Conservation (phyloP, 345 rosid species). For the Aegle marmelos region DNA sequence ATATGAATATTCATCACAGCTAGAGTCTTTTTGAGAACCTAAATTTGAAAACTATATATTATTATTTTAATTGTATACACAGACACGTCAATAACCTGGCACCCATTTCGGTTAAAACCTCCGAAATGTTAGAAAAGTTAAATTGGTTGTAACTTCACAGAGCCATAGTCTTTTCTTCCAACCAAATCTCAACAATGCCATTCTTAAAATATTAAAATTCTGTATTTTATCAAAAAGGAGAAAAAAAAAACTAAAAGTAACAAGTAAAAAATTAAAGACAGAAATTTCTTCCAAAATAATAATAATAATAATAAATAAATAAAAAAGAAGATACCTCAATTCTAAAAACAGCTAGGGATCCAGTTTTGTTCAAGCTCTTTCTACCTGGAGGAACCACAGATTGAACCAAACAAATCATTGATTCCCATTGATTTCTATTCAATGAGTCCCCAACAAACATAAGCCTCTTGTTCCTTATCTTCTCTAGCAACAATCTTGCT, state of each 20-base stretch:
- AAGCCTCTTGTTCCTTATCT: constrained; percentile 87
- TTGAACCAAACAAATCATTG: constrained; percentile 93
- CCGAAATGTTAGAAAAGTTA: not conserved
- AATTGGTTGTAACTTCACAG: not conserved
- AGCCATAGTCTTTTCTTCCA: not conserved
- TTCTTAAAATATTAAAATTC: too few relatives aligned
- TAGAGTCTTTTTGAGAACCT: too few relatives aligned
- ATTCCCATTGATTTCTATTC: constrained; percentile 98
- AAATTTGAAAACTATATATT: too few relatives aligned
- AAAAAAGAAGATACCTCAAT: constrained; percentile 46
- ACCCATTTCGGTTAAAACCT: not conserved
- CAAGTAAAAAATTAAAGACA: not conserved
- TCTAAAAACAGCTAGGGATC: constrained; percentile 65
- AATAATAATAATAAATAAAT: too few relatives aligned
- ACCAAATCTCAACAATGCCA: not conserved
- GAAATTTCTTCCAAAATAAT: too few relatives aligned
- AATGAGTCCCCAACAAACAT: constrained; percentile 98
- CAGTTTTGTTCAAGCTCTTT: constrained; percentile 63
- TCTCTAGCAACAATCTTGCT: constrained; percentile 64
- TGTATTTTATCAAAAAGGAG: not conserved
- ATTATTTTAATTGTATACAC: too few relatives aligned
- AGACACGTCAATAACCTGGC: too few relatives aligned
- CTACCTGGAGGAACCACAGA: constrained; percentile 62
- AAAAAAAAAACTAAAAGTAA: not conserved
- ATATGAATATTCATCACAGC: too few relatives aligned